A percentile compares a stretch with the other conserved stretches of the same genome.
phyloP scores from a whole-genome alignment of 768 basidiomycete genomes.

The Tricholoma sp. region DNA sequence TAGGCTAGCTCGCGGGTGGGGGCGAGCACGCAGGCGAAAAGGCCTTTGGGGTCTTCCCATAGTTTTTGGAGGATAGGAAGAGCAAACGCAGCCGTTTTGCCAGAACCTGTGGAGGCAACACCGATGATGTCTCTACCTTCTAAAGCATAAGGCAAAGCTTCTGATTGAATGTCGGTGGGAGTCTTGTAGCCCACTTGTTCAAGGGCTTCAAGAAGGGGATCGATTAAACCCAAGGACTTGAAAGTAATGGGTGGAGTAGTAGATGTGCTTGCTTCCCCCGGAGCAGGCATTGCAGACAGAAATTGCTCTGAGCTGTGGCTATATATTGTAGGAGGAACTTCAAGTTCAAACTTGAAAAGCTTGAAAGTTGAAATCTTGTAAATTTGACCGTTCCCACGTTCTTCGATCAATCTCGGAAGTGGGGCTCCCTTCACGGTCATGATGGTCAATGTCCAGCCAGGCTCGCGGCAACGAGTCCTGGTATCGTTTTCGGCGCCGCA shows the following conservation, averaged over 20 bases:
- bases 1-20: conserved; percentile 98
- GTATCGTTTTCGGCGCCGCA: conserved; percentile 65
- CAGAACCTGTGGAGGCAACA: conserved; percentile 95
- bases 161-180: conserved; percentile 88
- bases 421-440: conserved; percentile 4
- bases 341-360: too few species aligned
- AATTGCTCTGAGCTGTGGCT: too few species aligned
- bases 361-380: conserved; percentile 5
- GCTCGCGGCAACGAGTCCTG: conserved; percentile 44
- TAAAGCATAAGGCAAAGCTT: conserved; percentile 82
- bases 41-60: conserved; percentile 92
- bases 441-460: conserved; percentile 17
- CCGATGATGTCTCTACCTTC: conserved; percentile 95
- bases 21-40: conserved; percentile 91
- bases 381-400: conserved; percentile 15
- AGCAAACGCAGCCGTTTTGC: conserved; percentile 97
- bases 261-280: conserved; percentile 53
- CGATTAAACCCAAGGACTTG: conserved; percentile 80
- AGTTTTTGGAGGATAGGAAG: conserved; percentile 93
- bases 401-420: conserved; percentile 9
- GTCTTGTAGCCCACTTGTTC: conserved; percentile 73
- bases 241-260: conserved; percentile 49
- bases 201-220: conserved; percentile 83
- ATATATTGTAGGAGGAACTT: too few species aligned
- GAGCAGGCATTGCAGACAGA: conserved; percentile 46